These are phyloP conservation scores for Cantharellus anzutake DNA, from an alignment of 768 basidiomycete genomes.

Conservation along the genomic window DNA sequence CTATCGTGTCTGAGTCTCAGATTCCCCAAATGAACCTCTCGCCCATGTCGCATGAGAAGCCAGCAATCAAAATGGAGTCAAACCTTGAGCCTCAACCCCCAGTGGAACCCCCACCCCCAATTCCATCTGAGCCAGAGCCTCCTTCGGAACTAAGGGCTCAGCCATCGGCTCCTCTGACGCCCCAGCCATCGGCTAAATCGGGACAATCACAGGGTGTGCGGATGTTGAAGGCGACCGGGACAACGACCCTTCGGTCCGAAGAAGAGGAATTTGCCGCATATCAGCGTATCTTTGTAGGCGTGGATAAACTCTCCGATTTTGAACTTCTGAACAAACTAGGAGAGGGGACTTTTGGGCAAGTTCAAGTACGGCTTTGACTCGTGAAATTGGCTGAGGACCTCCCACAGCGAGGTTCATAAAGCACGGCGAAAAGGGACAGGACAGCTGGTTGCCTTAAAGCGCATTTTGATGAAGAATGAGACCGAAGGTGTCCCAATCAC, in stretches of 20 bases:
- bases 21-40: too few relatives aligned
- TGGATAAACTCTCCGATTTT: slow-evolving; percentile 58
- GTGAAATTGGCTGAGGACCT: slow-evolving; percentile 7
- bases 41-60: too few relatives aligned
- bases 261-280: slow-evolving; percentile 53
- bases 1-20: background rate
- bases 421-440: slow-evolving; percentile 46
- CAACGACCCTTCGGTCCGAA: slow-evolving; percentile 21
- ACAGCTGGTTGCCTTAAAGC: slow-evolving; percentile 66
- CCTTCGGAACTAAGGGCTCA: too few relatives aligned
- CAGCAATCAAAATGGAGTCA: too few relatives aligned
- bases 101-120: too few relatives aligned
- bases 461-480: slow-evolving; percentile 92
- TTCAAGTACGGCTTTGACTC: slow-evolving; percentile 10
- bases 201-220: too few relatives aligned
- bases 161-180: too few relatives aligned
- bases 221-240: background rate
- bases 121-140: too few relatives aligned
- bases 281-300: slow-evolving; percentile 46
- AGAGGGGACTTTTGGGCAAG: slow-evolving; percentile 92
- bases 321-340: slow-evolving; percentile 73
- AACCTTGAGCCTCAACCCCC: too few relatives aligned
- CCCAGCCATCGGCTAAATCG: too few relatives aligned
- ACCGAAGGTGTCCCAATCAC: slow-evolving; percentile 96
- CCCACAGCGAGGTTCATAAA: slow-evolving; percentile 70